Base-by-base conservation (phyloP, 2,329 filamentous ascomycete genomes). In the Tolypocladium ophioglossoides region DNA sequence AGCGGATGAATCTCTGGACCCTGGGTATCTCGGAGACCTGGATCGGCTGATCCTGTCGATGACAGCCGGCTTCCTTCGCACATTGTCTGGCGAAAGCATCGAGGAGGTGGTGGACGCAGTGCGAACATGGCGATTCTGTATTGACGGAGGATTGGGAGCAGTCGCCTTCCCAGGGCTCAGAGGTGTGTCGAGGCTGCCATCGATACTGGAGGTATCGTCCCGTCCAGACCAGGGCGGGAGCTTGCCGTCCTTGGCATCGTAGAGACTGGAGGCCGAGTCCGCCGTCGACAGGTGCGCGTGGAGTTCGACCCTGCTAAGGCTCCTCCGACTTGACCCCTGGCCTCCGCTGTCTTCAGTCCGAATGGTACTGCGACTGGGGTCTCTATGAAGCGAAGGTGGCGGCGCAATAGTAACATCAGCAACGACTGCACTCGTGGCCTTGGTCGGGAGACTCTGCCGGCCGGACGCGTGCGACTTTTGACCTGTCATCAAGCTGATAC, bases 1-100 rank as follows among this genome's bases (percentile, higher is more conserved):
- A 52, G 79, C 68, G 1, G 82, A 85, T 1, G 82, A 84, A 8
- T 80, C 79, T 56, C 80, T 74, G 14, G 83, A 84, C 16, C 70
- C 73, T 9, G 68, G 68, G 32, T 67, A 68, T 8, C 66, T 71
- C 2, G 74, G 70, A 27, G 71, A 71, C 34, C 71, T 71, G 10
- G 77, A 72, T 10, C 71, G 72, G 56, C 72, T 78, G 49, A 82
- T 79, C n/a, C 77, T 77, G 60, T 80, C 75, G 54, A 82, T 80
- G 5, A 82, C 74, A 2, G 75, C 72, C 1, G 82, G 72, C 56
- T 74, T 68, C 65, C 76, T 66, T 58, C 71, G 63, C 39, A 69
- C 61, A 9, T 75, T 73, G 32, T 70, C 66, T 1, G 70, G 68
- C 2, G 67, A 67, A 10, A 72, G 56, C 52, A 72, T 56, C 4